Base-by-base conservation (phyloP, 345 rosid species). In the Raphanus raphanistrum region DNA sequence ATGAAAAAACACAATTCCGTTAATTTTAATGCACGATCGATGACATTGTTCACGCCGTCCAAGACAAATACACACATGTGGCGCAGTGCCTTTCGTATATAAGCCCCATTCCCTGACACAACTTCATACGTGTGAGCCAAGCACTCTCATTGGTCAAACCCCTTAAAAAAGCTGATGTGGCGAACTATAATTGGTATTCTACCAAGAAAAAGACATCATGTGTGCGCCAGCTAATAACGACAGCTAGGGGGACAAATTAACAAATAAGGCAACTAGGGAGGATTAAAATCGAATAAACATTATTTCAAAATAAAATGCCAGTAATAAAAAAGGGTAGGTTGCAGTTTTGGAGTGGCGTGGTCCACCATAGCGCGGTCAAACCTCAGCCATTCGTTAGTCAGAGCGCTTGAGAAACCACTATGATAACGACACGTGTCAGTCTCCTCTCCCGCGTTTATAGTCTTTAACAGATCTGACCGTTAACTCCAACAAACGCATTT, bases 181-280 rank as follows among this genome's bases (percentile, higher is more conserved):
- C 17, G 50, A 9, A 11, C 29, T 27, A 50, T 50, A 36, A 79
- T 38, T 79, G 78, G 82, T 21, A 66, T 16, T 16, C 1, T 52
- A 50, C 16, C 68, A 65, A 41, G 70, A 63, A 29, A 6, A 48
- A 7, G n/a, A 29, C 63, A 68, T 63, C 70, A 73, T n/a, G 17
- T 62, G 78, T 68, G 82, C 82, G 75, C 79, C 82, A 79, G 82
- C 79, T 41, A 36, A 79, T 74, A 67, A 67, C 62, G 60, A 62
- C 71, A 79, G 16, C 77, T 74, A 54, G 71, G 27, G 77, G 43
- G 57, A 35, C 71, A 65, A 64, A 55, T 52, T 35, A 59, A 74
- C 27, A 54, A 73, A 65, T 64, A 33, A 61, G 41, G 13, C 3
- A 41, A 28, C 36, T 1, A 67, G 13, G 5, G 10, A 67, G 36